These are phyloP conservation scores for Circinella umbellata DNA, from an alignment of 371 early-diverging fungal species.

Conservation along the genomic window DNA sequence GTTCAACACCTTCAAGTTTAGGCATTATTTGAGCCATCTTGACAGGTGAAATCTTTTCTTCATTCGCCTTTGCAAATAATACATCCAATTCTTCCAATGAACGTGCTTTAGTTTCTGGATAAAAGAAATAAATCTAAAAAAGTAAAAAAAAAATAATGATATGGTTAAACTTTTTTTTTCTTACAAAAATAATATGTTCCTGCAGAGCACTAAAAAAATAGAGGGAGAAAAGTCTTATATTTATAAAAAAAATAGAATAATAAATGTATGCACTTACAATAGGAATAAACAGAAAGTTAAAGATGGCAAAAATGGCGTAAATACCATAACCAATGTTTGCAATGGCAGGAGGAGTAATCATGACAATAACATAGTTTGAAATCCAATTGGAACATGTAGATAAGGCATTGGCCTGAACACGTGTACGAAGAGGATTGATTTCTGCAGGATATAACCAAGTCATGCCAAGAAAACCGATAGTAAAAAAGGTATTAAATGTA, in stretches of 20 bases:
- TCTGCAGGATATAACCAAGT: constrained; percentile 58
- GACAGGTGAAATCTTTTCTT: constrained; percentile 21
- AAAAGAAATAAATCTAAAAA: constrained; percentile 47
- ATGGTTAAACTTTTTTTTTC: too few species aligned
- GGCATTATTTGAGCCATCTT: constrained; percentile 23
- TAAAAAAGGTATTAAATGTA: constrained; percentile 55
- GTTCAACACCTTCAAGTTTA: constrained; percentile 18
- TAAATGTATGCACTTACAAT: constrained; percentile 8
- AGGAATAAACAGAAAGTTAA: constrained; percentile 37
- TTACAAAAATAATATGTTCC: too few species aligned
- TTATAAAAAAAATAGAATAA: not conserved
- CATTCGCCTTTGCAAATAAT: constrained; percentile 34
- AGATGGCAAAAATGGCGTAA: constrained; percentile 50
- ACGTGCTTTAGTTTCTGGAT: constrained; percentile 80
- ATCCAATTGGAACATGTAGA: constrained; percentile 68
- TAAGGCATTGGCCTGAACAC: constrained; percentile 36
- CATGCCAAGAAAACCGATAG: constrained; percentile 66
- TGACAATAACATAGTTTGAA: constrained; percentile 43
- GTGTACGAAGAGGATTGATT: constrained; percentile 44
- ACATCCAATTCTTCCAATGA: constrained; percentile 64
- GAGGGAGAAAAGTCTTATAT: not conserved
- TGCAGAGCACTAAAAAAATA: too few species aligned
- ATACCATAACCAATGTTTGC: constrained; percentile 39
- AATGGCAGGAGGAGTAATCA: constrained; percentile 34
- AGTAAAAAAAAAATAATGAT: too few species aligned